Base-by-base conservation (phyloP, 176 grass and related monocot species). In the Bromus sterilis region DNA sequence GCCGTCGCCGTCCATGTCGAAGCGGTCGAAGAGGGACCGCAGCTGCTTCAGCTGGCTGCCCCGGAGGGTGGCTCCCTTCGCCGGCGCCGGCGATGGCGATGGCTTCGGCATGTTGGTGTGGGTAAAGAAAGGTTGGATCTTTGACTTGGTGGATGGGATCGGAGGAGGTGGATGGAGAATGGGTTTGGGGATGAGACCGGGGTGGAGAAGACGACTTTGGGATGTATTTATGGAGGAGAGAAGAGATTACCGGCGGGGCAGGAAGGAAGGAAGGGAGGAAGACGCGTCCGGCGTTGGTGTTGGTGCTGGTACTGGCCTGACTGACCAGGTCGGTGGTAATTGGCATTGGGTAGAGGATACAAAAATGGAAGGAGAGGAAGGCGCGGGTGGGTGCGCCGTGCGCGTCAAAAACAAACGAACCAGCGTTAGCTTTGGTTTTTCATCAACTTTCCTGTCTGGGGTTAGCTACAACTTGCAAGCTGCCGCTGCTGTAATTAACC, bases 41-140 rank as follows among this genome's bases (percentile, higher is more conserved):
- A 96, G 79, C 76, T 96, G 90, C 90, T 96, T 90, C 61, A 96
- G 83, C 86, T 96, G 93, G 81, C 87, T 89, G 9, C 93, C 90
- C 0, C 79, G 85, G 2, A 90, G 77, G 49, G 29, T 1, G 26
- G 30, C 61, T 6, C 8, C 31, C 10, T 25, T 12, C 5, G 34
- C 43, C 7, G 77, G 34, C n/a, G 81, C 9, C 29, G 59, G 9
- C 18, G 59, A 41, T 35, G 82, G 40, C 26, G 63, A 66, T 0
- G 65, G 34, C 21, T 85, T 32, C 65, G 78, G 55, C 87, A 77
- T 89, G 11, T 35, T 9, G n/a, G 1, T 3, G 30, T 1, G 10
- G 5, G 44, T 1, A 20, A 16, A 0, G 0, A 16, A 46, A 48
- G 46, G 16, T 51, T 8, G 46, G 7, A 35, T 55, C 33, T 36